Base-by-base conservation (phyloP, 768 basidiomycete species). In the Austroboletus festivus region DNA sequence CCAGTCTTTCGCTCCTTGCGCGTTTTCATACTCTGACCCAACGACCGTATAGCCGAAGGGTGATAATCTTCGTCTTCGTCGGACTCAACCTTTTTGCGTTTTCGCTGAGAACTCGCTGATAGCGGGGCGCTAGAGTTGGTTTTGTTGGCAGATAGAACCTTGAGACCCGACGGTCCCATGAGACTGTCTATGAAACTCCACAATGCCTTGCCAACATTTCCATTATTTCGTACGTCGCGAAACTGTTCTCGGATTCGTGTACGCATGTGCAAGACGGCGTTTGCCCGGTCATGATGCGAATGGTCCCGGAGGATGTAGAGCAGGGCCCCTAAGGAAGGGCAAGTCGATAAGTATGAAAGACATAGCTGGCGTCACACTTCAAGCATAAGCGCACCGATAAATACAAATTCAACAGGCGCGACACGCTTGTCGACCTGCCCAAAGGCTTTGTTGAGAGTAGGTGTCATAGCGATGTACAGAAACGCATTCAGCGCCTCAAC, bases 391-490 rank as follows among this genome's bases (percentile, higher is more conserved):
- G 51, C 59, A 90, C 90, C 87, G 35, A 89, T 82, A 64, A 86
- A 91, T 26, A 90, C 80, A 61, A 92, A 87, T 59, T 89, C 85
- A 8, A 84, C 80, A 2, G 86, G 86, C 2, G 86, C 81, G 34
- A 90, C 75, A 22, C 81, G 75, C 50, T 80, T 76, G 47, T 71
- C 68, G n/a, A 86, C 75, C 21, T 72, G 68, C 16, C 52, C 68
- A 55, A 89, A 83, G 2, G 72, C 81, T 12, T 61, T 50, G n/a
- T 74, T 76, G 28, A 78, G 66, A 6, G 58, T 38, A 1, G 50
- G 19, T 24, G 72, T 65, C 10, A 52, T 58, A 3, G 83, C 83
- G 38, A 88, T 73, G 19, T 73, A 66, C 68, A 76, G 77, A 39
- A 86, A 77, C 23, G 74, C 73, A 15, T 68, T 62, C 31, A 93